Conservation (phyloP, 2,329 filamentous ascomycete species). For the Metarhizium guizhouense region DNA sequence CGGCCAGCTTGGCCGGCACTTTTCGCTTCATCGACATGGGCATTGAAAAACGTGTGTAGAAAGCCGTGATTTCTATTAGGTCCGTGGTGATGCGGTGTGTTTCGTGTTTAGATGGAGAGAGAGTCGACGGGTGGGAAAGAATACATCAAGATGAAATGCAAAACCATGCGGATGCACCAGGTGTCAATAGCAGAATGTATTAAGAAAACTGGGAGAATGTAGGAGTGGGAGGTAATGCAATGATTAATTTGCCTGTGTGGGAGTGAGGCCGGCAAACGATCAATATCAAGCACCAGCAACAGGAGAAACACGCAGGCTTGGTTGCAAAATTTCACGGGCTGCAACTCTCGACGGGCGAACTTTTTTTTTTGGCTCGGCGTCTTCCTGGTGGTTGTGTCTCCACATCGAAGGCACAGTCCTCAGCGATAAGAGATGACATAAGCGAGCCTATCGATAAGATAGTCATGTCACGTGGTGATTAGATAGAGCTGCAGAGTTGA, state of each 20-base stretch:
- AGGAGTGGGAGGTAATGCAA: neutral
- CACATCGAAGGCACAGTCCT: slow-evolving; percentile 3
- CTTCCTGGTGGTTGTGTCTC: slow-evolving; percentile 8
- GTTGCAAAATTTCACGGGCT: slow-evolving; percentile 26
- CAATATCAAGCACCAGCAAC: slow-evolving; percentile 7
- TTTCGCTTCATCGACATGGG: slow-evolving; percentile 55
- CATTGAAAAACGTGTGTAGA: slow-evolving; percentile 9
- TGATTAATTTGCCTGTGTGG: neutral
- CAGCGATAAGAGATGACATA: slow-evolving; percentile 1
- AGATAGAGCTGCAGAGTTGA: neutral
- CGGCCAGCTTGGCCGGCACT: slow-evolving; percentile 46
- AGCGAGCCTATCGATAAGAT: neutral
- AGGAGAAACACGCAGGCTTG: slow-evolving; percentile 11
- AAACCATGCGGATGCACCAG: neutral
- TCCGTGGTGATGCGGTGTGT: neutral
- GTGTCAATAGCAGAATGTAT: neutral
- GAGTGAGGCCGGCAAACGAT: neutral
- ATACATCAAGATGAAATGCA: neutral
- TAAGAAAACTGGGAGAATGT: neutral
- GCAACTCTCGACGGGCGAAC: slow-evolving; percentile 18
- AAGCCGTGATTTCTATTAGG: neutral
- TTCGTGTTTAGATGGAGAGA: neutral
- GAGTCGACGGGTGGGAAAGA: neutral
- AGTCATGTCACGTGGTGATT: neutral
- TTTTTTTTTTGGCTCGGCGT: slow-evolving; percentile 18